Percentiles rank a stretch among this genome's conserved stretches.
Evolutionary conservation across 805 yeast genomes (phyloP).

Genomic region (Wickerhamomyces kurtzmanii): DNA sequence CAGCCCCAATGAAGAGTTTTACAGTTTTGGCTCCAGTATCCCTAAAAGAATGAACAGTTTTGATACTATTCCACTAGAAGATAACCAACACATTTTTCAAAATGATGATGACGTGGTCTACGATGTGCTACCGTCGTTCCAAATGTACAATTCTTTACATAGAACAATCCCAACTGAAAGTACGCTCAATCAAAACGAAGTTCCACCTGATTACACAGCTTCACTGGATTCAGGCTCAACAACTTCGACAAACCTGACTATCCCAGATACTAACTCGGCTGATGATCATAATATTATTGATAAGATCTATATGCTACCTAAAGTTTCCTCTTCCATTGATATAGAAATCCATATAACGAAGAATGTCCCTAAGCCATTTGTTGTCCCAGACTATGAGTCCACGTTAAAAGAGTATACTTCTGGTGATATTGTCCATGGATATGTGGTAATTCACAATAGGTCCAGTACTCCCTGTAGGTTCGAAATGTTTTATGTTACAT

Average conservation of each 20-base stretch:
- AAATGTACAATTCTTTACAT: constrained; percentile 45
- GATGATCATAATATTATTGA: constrained; percentile 38
- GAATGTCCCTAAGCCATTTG: constrained; percentile 34
- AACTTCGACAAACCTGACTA: not conserved
- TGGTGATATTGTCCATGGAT: constrained; percentile 62
- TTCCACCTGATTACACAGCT: constrained; percentile 26
- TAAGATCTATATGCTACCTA: constrained; percentile 39
- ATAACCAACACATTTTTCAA: too few species aligned
- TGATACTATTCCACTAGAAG: too few species aligned
- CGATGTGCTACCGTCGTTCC: constrained; percentile 61
- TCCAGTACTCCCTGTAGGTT: constrained; percentile 39
- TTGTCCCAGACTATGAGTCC: constrained; percentile 16
- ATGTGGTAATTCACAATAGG: constrained; percentile 36
- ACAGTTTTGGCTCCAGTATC: too few species aligned
- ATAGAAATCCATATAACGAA: constrained; percentile 44
- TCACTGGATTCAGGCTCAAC: constrained; percentile 25
- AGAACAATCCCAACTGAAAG: constrained; percentile 24
- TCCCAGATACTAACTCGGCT: not conserved
- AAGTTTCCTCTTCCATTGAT: constrained; percentile 31
- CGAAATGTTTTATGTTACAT: constrained; percentile 48
- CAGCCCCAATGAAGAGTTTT: too few species aligned
- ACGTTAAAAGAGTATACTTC: constrained; percentile 47
- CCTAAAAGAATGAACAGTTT: too few species aligned
- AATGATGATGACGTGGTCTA: constrained; percentile 21
- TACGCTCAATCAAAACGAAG: constrained; percentile 17